phyloP scores from a whole-genome alignment of 345 rosid genomes.

The Mercurialis annua region DNA sequence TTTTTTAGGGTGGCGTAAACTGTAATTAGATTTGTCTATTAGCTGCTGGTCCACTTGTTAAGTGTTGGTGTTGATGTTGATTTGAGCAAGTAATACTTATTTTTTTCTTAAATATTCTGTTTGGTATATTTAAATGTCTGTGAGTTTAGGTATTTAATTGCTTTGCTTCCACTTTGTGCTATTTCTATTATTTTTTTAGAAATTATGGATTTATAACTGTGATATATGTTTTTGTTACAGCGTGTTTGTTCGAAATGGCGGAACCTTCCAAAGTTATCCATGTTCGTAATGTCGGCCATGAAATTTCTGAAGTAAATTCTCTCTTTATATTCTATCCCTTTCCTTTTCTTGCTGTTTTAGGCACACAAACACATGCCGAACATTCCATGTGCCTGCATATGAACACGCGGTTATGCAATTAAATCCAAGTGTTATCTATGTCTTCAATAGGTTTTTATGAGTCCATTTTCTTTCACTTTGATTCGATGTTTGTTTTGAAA shows the following conservation, averaged over 20 bases:
- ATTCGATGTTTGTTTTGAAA: too few species aligned
- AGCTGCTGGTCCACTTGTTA: not conserved
- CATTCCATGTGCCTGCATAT: not conserved
- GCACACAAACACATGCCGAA: too few species aligned
- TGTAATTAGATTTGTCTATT: too few species aligned
- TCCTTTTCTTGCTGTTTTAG: not conserved
- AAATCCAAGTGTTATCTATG: not conserved
- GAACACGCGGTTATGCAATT: not conserved
- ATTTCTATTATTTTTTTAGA: not conserved
- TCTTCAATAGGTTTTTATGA: not conserved
- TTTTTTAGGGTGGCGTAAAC: too few species aligned
- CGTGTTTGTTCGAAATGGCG: conserved; percentile 44
- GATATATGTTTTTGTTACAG: conserved; percentile 10
- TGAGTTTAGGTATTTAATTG: not conserved
- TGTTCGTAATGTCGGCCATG: conserved; percentile 96
- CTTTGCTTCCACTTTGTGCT: not conserved
- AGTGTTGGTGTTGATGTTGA: not conserved
- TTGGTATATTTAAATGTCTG: too few species aligned
- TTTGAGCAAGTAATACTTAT: not conserved
- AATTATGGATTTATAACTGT: conserved; percentile 1
- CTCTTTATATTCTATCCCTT: conserved; percentile 8
- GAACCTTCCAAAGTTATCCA: conserved; percentile 97
- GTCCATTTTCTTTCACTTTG: not conserved
- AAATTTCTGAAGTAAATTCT: conserved; percentile 77
- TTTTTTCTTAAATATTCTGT: too few species aligned